Percentiles rank a stretch among this genome's conserved stretches.
These are phyloP conservation scores for Mesostigma viride DNA, from an alignment of 139 green algal genomes.

Conservation along the genomic window DNA sequence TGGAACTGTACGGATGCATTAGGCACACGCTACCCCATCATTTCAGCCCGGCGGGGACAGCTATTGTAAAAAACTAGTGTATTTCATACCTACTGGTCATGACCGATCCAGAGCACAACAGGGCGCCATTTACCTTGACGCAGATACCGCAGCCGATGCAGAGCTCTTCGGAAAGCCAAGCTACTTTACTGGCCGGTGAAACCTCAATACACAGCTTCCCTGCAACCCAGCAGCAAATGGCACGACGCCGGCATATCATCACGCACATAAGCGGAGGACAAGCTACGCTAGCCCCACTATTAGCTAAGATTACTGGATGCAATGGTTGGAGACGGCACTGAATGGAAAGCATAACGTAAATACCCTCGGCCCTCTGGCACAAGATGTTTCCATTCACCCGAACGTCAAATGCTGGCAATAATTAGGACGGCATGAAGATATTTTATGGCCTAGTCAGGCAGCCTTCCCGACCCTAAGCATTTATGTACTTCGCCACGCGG, in stretches of 20 bases:
- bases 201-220: constrained; percentile 98
- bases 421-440: too few relatives aligned
- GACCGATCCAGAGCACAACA: background rate
- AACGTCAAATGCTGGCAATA: too few relatives aligned
- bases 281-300: background rate
- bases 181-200: constrained; percentile 65
- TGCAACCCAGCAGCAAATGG: constrained; percentile 20
- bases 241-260: background rate
- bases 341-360: background rate
- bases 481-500: too few relatives aligned
- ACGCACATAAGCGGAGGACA: background rate
- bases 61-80: background rate
- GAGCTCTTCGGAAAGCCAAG: constrained; percentile 95
- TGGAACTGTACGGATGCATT: too few relatives aligned
- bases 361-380: background rate
- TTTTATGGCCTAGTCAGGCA: too few relatives aligned
- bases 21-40: too few relatives aligned
- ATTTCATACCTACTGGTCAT: background rate
- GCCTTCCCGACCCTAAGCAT: too few relatives aligned
- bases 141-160: constrained; percentile 99
- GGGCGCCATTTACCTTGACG: constrained; percentile 67
- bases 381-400: background rate
- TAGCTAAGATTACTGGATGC: background rate
- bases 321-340: background rate
- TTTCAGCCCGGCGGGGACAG: background rate